Percentiles rank a stretch among this genome's conserved stretches.
Evolutionary conservation across 1,284 basidiomycete species (phyloP).

Genomic region (Apiotrichum mycotoxinovorans): DNA sequence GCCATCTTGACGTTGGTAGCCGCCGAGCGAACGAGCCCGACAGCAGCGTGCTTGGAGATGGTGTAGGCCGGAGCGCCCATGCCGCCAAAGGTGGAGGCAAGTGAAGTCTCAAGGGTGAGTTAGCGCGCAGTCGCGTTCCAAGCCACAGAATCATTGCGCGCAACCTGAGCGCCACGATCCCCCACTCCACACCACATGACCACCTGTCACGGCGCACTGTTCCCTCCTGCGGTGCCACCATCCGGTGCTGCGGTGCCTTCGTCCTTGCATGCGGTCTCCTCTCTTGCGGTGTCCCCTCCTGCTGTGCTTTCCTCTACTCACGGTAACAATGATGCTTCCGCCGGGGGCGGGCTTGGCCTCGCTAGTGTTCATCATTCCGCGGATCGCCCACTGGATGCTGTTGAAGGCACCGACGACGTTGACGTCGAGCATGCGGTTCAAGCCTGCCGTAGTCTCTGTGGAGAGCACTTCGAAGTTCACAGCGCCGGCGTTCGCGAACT

Average conservation of each 20-base stretch:
- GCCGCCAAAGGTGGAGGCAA: constrained; percentile 11
- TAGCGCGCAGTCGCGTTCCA: background rate
- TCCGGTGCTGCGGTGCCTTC: too few species aligned
- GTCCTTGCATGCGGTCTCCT: too few species aligned
- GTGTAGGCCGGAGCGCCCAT: constrained; percentile 18
- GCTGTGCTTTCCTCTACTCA: background rate
- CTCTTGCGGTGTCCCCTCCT: too few species aligned
- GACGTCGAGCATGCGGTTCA: constrained; percentile 16
- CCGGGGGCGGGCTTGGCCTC: constrained; percentile 11
- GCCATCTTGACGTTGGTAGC: constrained; percentile 14
- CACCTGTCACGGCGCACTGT: too few species aligned
- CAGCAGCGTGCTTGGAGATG: constrained; percentile 14
- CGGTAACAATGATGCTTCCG: constrained; percentile 19
- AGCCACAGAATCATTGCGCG: background rate
- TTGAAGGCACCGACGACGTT: constrained; percentile 20
- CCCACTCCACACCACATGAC: too few species aligned
- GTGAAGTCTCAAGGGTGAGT: constrained; percentile 7
- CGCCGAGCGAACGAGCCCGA: constrained; percentile 14
- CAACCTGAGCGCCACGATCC: too few species aligned
- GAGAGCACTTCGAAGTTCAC: constrained; percentile 17
- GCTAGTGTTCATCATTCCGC: constrained; percentile 16
- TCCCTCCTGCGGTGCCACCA: too few species aligned
- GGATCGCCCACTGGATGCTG: constrained; percentile 15
- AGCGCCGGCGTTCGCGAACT: constrained; percentile 20
- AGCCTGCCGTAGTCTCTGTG: constrained; percentile 5